Conservation (phyloP, 345 rosid species). For the Cardiospermum halicacabum region DNA sequence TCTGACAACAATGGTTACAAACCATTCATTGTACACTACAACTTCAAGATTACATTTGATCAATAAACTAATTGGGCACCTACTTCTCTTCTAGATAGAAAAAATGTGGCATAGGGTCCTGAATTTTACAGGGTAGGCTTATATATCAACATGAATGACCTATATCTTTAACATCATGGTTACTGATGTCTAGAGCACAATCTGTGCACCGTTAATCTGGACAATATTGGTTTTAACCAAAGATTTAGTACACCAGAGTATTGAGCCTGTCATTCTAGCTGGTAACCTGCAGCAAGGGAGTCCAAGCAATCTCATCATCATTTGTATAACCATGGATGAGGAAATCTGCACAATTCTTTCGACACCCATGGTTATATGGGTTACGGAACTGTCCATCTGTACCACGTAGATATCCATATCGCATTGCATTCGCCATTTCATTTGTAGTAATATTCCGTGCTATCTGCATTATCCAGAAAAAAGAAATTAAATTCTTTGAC, state of each 20-base stretch:
- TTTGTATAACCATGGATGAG: conserved; percentile 59
- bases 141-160: conserved; percentile 1
- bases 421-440: conserved; percentile 61
- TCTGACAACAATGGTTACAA: neutral
- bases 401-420: conserved; percentile 74
- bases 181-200: neutral
- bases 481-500: neutral
- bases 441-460: conserved; percentile 87
- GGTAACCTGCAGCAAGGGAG: conserved; percentile 54
- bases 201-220: neutral
- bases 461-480: conserved; percentile 47
- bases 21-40: neutral
- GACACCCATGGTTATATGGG: conserved; percentile 91
- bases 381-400: conserved; percentile 78
- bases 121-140: neutral
- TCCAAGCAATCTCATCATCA: conserved; percentile 72
- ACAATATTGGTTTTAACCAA: neutral
- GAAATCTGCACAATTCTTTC: conserved; percentile 82
- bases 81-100: neutral
- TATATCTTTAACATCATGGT: neutral
- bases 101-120: neutral
- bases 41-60: neutral
- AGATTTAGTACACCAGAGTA: neutral
- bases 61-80: neutral
- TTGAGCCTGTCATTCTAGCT: conserved; percentile 17